Evolutionary conservation across 306 rosid species (phyloP).

Genomic region (Cicer arietinum): DNA sequence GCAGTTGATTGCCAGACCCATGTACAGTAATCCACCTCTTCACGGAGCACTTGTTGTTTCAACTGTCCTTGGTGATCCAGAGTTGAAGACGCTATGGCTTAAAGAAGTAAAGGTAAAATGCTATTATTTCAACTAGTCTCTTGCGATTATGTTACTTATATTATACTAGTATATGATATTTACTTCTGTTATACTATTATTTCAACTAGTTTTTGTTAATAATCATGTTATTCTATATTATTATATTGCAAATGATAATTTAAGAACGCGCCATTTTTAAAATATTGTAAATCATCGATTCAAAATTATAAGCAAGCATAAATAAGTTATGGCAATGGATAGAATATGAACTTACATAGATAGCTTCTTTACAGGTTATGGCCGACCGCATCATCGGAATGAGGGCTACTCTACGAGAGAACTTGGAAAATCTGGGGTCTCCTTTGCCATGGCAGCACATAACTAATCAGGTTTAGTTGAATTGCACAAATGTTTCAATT

Average conservation of each 20-base stretch:
- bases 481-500: neutral
- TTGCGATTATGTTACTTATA: neutral
- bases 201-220: conserved; percentile 1
- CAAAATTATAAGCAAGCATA: conserved; percentile 4
- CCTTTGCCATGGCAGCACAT: conserved; percentile 84
- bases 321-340: conserved; percentile 2
- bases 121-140: neutral
- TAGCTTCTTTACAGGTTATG: conserved; percentile 67
- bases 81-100: conserved; percentile 81
- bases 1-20: conserved; percentile 92
- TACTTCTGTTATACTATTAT: neutral
- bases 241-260: neutral
- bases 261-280: conserved; percentile 19
- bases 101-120: conserved; percentile 85
- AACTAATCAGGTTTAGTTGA: conserved; percentile 73
- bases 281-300: conserved; percentile 1
- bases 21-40: conserved; percentile 96
- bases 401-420: conserved; percentile 73
- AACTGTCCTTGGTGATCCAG: conserved; percentile 82
- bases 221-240: neutral
- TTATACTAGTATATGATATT: neutral
- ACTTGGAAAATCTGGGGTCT: conserved; percentile 78
- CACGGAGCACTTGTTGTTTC: conserved; percentile 89
- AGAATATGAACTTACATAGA: conserved; percentile 24
- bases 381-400: conserved; percentile 94